phyloP scores from a whole-genome alignment of 495 filamentous ascomycete genomes.

The Glutinoglossum americanum region DNA sequence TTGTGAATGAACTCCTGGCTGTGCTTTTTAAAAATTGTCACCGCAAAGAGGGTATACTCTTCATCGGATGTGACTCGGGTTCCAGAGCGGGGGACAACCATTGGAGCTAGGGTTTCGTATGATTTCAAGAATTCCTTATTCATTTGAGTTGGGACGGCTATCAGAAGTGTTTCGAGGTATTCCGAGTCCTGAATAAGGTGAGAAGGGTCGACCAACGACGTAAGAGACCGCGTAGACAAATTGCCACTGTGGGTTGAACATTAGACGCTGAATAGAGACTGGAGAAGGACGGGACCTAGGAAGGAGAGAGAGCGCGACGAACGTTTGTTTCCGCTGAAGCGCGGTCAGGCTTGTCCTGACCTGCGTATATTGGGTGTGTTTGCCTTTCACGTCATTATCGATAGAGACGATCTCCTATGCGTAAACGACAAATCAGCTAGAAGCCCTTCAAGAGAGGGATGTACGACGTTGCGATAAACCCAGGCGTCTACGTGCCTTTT shows the following conservation, averaged over 20 bases:
- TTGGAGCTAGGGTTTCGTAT: slow-evolving; percentile 69
- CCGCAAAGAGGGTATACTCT: slow-evolving; percentile 72
- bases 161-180: slow-evolving; percentile 85
- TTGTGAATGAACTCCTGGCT: slow-evolving; percentile 70
- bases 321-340: slow-evolving; percentile 76
- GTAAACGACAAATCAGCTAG: background rate
- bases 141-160: slow-evolving; percentile 58
- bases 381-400: slow-evolving; percentile 84
- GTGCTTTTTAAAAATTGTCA: slow-evolving; percentile 82
- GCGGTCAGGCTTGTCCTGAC: slow-evolving; percentile 60
- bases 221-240: slow-evolving; percentile 78
- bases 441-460: background rate
- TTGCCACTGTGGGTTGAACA: slow-evolving; percentile 42
- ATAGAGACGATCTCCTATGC: slow-evolving; percentile 59
- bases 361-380: slow-evolving; percentile 80
- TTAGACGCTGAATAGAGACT: background rate
- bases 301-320: slow-evolving; percentile 22
- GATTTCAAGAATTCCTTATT: slow-evolving; percentile 70
- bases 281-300: slow-evolving; percentile 9
- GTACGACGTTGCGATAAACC: background rate
- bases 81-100: slow-evolving; percentile 80
- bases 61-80: slow-evolving; percentile 55
- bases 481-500: slow-evolving; percentile 38
- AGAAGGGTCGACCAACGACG: slow-evolving; percentile 60
- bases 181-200: slow-evolving; percentile 73